Evolutionary conservation across 345 rosid species (phyloP).

Genomic region (Pugionium cornutum): DNA sequence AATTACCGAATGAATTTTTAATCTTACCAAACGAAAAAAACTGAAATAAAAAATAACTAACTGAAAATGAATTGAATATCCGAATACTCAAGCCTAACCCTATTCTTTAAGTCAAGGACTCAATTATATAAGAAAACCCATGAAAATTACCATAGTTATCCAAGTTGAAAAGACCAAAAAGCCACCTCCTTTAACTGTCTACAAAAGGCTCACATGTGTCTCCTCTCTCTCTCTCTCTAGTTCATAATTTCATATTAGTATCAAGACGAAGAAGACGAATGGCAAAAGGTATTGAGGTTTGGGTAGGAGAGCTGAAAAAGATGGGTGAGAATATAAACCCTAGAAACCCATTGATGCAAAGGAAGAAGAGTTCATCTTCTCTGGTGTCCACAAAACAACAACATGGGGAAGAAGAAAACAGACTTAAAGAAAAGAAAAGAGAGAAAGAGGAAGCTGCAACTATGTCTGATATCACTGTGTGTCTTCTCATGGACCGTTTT

Average conservation of each 20-base stretch:
- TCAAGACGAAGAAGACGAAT: constrained; percentile 31
- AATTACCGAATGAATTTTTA: too few species aligned
- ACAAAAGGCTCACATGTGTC: constrained; percentile 25
- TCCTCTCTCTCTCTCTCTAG: constrained; percentile 17
- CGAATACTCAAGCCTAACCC: too few species aligned
- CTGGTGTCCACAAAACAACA: constrained; percentile 29
- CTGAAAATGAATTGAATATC: too few species aligned
- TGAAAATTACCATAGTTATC: constrained; percentile 12
- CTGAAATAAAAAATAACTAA: too few species aligned
- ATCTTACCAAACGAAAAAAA: too few species aligned
- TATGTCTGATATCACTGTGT: constrained; percentile 68
- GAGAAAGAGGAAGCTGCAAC: constrained; percentile 41
- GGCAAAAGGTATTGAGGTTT: constrained; percentile 56
- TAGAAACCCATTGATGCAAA: constrained; percentile 40
- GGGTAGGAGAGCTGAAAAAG: constrained; percentile 58
- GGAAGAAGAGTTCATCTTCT: constrained; percentile 19
- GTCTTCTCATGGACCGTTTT: constrained; percentile 81
- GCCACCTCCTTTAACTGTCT: not conserved
- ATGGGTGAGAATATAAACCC: constrained; percentile 50
- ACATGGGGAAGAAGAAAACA: constrained; percentile 29
- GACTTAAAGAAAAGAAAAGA: constrained; percentile 35
- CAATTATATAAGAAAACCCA: constrained; percentile 8
- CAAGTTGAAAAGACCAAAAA: not conserved
- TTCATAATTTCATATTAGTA: constrained; percentile 22
- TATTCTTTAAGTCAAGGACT: not conserved